Percentiles rank a stretch among this genome's conserved stretches.
phyloP scores from a whole-genome alignment of 2,329 filamentous ascomycete species.

The Aspergillus persii region DNA sequence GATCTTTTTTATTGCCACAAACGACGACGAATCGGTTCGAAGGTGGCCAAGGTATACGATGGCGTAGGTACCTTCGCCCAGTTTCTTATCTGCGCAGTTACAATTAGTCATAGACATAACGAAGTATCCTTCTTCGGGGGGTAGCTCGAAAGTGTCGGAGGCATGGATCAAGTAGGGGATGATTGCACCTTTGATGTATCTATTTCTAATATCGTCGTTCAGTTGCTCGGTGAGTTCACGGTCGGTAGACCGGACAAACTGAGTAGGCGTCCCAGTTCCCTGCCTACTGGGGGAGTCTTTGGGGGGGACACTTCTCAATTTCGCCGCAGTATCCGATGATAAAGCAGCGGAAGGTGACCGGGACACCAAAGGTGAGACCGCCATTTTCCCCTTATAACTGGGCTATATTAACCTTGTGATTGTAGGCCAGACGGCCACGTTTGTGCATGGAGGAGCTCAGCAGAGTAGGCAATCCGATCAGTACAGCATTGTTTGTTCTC shows the following conservation, averaged over 20 bases:
- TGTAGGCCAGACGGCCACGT: too few species aligned
- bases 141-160: not conserved
- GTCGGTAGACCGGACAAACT: constrained; percentile 24
- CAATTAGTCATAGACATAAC: not conserved
- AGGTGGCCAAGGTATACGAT: constrained; percentile 89
- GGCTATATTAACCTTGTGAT: not conserved
- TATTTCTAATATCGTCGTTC: constrained; percentile 77
- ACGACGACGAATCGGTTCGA: constrained; percentile 64
- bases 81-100: constrained; percentile 66
- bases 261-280: constrained; percentile 16
- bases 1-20: constrained; percentile 68
- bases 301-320: constrained; percentile 34
- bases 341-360: constrained; percentile 36
- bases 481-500: not conserved
- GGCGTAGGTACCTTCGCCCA: constrained; percentile 96
- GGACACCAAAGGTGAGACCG: constrained; percentile 43
- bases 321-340: constrained; percentile 32
- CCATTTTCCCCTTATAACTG: constrained; percentile 26
- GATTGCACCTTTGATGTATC: constrained; percentile 77
- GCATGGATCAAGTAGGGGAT: not conserved
- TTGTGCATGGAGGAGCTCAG: too few species aligned
- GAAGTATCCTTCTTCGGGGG: not conserved
- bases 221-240: constrained; percentile 66
- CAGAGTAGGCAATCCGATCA: not conserved
- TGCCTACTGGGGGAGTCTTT: constrained; percentile 24